These are phyloP conservation scores for Wallacemonas sp. DNA, from an alignment of 208 protist genomes.

Conservation along the genomic window DNA sequence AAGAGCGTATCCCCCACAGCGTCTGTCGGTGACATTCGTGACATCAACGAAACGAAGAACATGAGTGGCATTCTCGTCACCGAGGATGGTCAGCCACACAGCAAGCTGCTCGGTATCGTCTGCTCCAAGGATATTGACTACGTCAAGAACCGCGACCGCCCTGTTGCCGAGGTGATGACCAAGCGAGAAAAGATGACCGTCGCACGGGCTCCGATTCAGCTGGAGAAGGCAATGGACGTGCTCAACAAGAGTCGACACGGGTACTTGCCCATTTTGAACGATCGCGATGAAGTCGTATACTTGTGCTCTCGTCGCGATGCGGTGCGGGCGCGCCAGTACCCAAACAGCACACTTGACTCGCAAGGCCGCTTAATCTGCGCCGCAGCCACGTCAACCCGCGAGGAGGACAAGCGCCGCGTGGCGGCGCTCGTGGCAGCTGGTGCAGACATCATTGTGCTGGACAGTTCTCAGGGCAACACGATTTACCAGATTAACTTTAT, in stretches of 20 bases:
- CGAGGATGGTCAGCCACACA: constrained; percentile 91
- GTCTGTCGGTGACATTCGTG: constrained; percentile 87
- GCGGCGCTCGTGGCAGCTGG: constrained; percentile 84
- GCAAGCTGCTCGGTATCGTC: constrained; percentile 96
- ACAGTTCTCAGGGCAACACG: constrained; percentile 96
- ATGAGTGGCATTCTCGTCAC: constrained; percentile 98
- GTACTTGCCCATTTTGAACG: constrained; percentile 97
- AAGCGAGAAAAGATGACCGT: constrained; percentile 78
- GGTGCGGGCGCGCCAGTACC: constrained; percentile 77
- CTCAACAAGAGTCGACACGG: constrained; percentile 92
- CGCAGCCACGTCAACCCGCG: constrained; percentile 92
- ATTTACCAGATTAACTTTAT: constrained; percentile 97
- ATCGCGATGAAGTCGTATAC: constrained; percentile 88
- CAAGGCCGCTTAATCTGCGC: constrained; percentile 81
- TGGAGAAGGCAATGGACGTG: constrained; percentile 95
- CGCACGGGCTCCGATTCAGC: constrained; percentile 76
- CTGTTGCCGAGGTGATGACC: constrained; percentile 89
- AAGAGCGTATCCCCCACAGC: constrained; percentile 84
- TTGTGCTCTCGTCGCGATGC: constrained; percentile 90
- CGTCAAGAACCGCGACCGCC: constrained; percentile 82
- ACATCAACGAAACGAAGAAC: constrained; percentile 91
- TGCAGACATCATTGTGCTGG: constrained; percentile 94
- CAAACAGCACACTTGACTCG: constrained; percentile 82
- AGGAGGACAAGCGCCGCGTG: constrained; percentile 88
- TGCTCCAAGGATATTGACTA: constrained; percentile 98